Percentiles rank a stretch among this genome's conserved stretches.
These are phyloP conservation scores for Phytophthora pistaciae DNA, from an alignment of 352 stramenopile species.

Conservation along the genomic window DNA sequence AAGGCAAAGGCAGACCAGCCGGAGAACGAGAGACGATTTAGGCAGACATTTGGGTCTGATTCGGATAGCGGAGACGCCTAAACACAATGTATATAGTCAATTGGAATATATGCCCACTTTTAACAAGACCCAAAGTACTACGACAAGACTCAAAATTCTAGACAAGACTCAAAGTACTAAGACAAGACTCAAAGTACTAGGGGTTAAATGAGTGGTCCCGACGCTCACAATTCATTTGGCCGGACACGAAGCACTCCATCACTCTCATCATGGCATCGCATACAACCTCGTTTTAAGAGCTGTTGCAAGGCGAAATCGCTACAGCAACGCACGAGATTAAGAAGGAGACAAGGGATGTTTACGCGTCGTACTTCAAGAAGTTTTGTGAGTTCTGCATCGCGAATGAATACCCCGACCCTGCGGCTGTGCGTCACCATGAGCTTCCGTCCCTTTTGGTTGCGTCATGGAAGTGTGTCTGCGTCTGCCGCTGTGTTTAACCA, in stretches of 20 bases:
- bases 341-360: slow-evolving; percentile 11
- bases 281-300: slow-evolving; percentile 9
- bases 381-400: slow-evolving; percentile 18
- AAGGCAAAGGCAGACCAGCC: neutral
- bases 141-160: slow-evolving; percentile 5
- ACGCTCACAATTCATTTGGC: slow-evolving; percentile 5
- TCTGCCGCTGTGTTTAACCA: slow-evolving; percentile 6
- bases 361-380: slow-evolving; percentile 23
- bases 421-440: neutral
- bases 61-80: slow-evolving; percentile 11
- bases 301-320: slow-evolving; percentile 6
- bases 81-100: neutral
- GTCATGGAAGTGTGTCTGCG: slow-evolving; percentile 11
- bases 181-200: slow-evolving; percentile 14
- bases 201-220: neutral
- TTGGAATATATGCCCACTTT: too few relatives aligned
- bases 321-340: slow-evolving; percentile 18
- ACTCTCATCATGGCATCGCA: neutral
- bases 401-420: slow-evolving; percentile 19
- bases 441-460: slow-evolving; percentile 13
- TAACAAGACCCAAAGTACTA: slow-evolving; percentile 2
- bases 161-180: slow-evolving; percentile 12
- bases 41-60: slow-evolving; percentile 1
- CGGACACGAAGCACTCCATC: slow-evolving; percentile 1
- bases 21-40: neutral